Base-by-base conservation (phyloP, 78 protist genomes). In the slime mould (Dictyostelium discoideum) region DNA sequence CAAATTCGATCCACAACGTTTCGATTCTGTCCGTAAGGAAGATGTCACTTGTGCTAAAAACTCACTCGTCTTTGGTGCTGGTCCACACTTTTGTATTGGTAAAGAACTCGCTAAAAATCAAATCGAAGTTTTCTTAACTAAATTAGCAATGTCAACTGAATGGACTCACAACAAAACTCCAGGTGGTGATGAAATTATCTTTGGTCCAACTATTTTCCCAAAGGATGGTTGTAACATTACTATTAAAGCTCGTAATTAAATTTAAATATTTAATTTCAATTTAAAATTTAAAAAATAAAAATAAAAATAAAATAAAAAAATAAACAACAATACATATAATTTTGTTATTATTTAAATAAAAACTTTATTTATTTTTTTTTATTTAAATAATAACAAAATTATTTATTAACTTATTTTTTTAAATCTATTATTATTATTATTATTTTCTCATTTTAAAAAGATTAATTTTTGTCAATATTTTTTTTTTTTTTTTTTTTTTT, bases 71-170 rank as follows among this genome's bases (percentile, higher is more conserved):
- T 87, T 87, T 16, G 90, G 88, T 84, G 87, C 85, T 65, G 87
- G 88, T 54, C 80, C 98, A 74, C 98, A 97, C 81, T 69, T 73
- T n/a, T 97, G 98, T 92, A 69, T 94, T 22, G 98, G 98, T 40
- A 48, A 54, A 48, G 97, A 93, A 84, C 86, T 94, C 29, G 98
- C 97, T 46, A 89, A 92, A 26, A 94, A 88, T 65, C 98, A 97
- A 86, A 85, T 97, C 72, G 94, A 80, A 85, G 72, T 87, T 14
- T 93, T 94, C 92, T 37, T 92, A 22, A 92, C 93, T 16, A 80
- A 84, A 74, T 32, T 88, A 77, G 87, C 97, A 22, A 89, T 85
- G 87, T n/a, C 65, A 50, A 7, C 44, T 32, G 79, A 87, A 48
- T 85, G 96, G 95, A 81, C 85, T 16, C 96, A 48, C 88, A 40